phyloP scores from a whole-genome alignment of 768 basidiomycete genomes.

The Stropharia rugosoannulata region DNA sequence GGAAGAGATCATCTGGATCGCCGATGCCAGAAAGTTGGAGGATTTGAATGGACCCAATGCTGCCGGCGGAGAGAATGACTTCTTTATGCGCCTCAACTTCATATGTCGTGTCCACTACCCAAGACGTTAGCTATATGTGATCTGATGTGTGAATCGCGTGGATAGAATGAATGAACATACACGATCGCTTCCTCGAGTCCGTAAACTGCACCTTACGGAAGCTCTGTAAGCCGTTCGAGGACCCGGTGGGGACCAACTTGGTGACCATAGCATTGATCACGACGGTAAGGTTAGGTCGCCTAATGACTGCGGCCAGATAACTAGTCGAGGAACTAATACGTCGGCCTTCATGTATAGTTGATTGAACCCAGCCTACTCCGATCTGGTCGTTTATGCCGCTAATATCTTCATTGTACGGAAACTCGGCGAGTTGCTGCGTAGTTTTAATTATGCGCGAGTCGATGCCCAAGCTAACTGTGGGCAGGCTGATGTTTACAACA shows the following conservation, averaged over 20 bases:
- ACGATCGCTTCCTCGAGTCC: not conserved
- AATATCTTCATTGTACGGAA: slow-evolving; percentile 33
- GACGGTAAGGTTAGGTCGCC: slow-evolving; percentile 35
- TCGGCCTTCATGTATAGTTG: slow-evolving; percentile 27
- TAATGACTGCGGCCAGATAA: slow-evolving; percentile 28
- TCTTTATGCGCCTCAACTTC: slow-evolving; percentile 25
- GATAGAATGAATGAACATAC: not conserved
- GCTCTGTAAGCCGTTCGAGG: slow-evolving; percentile 6
- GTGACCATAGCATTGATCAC: slow-evolving; percentile 32
- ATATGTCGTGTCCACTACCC: not conserved
- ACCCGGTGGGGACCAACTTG: slow-evolving; percentile 20
- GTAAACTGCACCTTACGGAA: slow-evolving; percentile 22
- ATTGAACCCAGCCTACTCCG: slow-evolving; percentile 34
- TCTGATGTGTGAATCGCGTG: not conserved
- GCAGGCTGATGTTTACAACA: slow-evolving; percentile 29
- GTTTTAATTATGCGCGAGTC: slow-evolving; percentile 34
- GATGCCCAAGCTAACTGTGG: slow-evolving; percentile 25
- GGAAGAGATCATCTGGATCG: slow-evolving; percentile 27
- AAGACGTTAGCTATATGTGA: not conserved
- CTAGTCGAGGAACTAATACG: slow-evolving; percentile 36
- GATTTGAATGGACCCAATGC: slow-evolving; percentile 29
- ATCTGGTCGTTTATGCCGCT: slow-evolving; percentile 29
- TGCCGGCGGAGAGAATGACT: slow-evolving; percentile 36
- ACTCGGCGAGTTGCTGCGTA: slow-evolving; percentile 30
- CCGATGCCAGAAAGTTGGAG: slow-evolving; percentile 46